Conservation (phyloP, 345 rosid species). For the Crucihimalaya himalaica region DNA sequence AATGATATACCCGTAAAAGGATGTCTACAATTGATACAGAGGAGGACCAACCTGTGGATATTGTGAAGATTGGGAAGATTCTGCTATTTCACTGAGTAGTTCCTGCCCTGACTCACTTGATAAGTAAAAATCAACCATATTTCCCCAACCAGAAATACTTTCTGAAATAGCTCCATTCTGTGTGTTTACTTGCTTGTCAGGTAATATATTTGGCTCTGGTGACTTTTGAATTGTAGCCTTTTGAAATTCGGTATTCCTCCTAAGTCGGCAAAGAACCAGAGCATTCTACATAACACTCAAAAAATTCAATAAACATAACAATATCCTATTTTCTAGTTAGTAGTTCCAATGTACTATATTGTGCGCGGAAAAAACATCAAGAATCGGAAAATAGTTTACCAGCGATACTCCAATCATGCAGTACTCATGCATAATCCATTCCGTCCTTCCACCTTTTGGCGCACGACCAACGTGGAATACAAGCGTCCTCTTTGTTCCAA, state of each 20-base stretch:
- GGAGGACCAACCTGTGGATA: slow-evolving; percentile 48
- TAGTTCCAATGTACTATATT: background rate
- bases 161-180: slow-evolving; percentile 14
- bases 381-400: slow-evolving; percentile 42
- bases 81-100: slow-evolving; percentile 32
- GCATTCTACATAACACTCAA: slow-evolving; percentile 55
- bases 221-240: slow-evolving; percentile 33
- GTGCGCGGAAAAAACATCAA: background rate
- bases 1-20: slow-evolving; percentile 38
- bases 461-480: slow-evolving; percentile 92
- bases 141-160: slow-evolving; percentile 22
- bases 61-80: slow-evolving; percentile 39
- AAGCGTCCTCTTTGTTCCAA: slow-evolving; percentile 91
- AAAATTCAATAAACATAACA: background rate
- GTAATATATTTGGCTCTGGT: slow-evolving; percentile 6
- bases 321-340: background rate
- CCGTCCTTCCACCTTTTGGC: slow-evolving; percentile 82
- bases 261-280: slow-evolving; percentile 76
- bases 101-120: slow-evolving; percentile 36
- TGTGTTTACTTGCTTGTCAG: slow-evolving; percentile 17
- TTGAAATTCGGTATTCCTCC: slow-evolving; percentile 61
- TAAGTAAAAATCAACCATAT: slow-evolving; percentile 39
- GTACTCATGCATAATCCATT: slow-evolving; percentile 91
- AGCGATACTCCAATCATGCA: slow-evolving; percentile 61
- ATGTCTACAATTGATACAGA: background rate